Conservation (phyloP, 306 rosid genomes). For the Acacia confusa region DNA sequence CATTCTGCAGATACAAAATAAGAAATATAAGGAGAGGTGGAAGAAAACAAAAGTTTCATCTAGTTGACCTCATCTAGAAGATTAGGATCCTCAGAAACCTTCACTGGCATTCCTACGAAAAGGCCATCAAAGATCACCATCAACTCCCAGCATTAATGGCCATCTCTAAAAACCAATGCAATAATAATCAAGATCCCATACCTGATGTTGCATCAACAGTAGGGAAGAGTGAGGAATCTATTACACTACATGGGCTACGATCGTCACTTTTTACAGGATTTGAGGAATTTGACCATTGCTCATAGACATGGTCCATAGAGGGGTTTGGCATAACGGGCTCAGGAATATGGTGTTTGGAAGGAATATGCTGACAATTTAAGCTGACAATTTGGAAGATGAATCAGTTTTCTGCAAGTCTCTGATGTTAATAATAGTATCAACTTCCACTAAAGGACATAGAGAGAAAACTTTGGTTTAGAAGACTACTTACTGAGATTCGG, state of each 20-base stretch:
- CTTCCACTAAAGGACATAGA: constrained; percentile 12
- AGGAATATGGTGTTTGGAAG: not conserved
- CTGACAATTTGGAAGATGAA: constrained; percentile 24
- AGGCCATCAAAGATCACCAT: constrained; percentile 5
- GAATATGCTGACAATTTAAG: constrained; percentile 34
- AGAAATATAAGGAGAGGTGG: constrained; percentile 6
- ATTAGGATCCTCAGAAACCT: constrained; percentile 27
- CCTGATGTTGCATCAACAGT: not conserved
- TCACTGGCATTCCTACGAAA: constrained; percentile 22
- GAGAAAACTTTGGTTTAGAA: constrained; percentile 30
- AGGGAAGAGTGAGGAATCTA: not conserved
- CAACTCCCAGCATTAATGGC: not conserved
- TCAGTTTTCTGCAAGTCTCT: constrained; percentile 9
- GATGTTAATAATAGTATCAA: not conserved
- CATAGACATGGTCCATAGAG: constrained; percentile 22
- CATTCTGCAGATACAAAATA: not conserved
- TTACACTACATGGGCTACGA: constrained; percentile 8
- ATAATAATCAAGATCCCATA: not conserved
- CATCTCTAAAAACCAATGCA: not conserved
- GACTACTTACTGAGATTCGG: not conserved
- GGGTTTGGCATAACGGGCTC: constrained; percentile 10
- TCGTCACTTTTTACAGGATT: not conserved
- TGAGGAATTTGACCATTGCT: not conserved
- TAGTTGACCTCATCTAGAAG: constrained; percentile 26
- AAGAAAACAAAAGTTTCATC: not conserved